phyloP scores from a whole-genome alignment of 345 rosid genomes.

The Diplotaxis tenuifolia region DNA sequence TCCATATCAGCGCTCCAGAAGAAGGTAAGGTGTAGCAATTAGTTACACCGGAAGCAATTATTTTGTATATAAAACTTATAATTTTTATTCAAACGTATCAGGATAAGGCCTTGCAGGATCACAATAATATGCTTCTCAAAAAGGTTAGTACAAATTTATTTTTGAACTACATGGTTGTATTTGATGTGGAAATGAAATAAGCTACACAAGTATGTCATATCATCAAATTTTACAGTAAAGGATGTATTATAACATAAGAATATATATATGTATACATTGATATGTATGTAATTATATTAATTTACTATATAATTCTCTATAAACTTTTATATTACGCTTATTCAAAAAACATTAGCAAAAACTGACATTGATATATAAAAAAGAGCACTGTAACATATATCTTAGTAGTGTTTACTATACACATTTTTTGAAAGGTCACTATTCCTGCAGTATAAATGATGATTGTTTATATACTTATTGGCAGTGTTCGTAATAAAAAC shows the following conservation, averaged over 20 bases:
- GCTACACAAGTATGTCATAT: neutral
- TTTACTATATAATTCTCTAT: neutral
- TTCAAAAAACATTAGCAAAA: neutral
- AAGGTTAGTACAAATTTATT: conserved; percentile 48
- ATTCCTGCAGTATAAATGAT: too few species aligned
- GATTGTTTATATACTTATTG: neutral
- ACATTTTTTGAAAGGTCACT: too few species aligned
- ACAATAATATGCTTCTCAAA: conserved; percentile 60
- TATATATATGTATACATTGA: too few species aligned
- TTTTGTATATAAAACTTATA: neutral
- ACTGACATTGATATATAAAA: neutral
- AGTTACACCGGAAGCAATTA: neutral
- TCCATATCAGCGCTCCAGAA: conserved; percentile 81
- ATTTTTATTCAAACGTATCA: conserved; percentile 20
- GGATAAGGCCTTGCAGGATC: conserved; percentile 75
- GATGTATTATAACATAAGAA: neutral
- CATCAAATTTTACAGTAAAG: neutral
- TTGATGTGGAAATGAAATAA: neutral
- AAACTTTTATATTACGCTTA: neutral
- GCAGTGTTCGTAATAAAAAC: neutral
- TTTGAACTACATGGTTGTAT: neutral
- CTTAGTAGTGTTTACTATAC: neutral
- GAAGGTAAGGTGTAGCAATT: conserved; percentile 48
- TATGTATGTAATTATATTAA: neutral
- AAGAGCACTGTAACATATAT: neutral